Conservation (phyloP, 1,284 basidiomycete species). For the Hypsizygus ulmarius region DNA sequence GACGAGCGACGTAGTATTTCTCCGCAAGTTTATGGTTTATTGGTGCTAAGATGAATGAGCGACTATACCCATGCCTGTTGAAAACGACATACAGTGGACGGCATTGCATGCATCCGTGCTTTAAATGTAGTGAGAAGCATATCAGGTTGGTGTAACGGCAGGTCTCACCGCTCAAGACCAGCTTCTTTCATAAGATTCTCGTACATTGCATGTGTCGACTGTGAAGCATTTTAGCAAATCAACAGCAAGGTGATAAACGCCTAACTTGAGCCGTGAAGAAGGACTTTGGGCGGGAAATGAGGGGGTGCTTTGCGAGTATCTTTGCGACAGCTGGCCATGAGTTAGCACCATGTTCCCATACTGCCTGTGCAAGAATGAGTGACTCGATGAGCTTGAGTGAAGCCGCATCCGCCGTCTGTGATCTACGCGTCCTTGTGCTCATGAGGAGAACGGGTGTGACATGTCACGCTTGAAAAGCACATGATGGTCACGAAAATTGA, state of each 20-base stretch:
- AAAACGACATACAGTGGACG: constrained; percentile 36
- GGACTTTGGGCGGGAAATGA: constrained; percentile 58
- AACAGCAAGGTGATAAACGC: constrained; percentile 12
- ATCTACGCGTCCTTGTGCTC: constrained; percentile 15
- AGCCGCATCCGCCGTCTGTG: background rate
- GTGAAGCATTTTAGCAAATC: constrained; percentile 16
- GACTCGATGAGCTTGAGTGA: constrained; percentile 54
- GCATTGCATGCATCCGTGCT: constrained; percentile 42
- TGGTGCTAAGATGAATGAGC: constrained; percentile 29
- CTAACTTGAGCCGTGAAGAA: constrained; percentile 68
- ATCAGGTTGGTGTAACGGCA: constrained; percentile 10
- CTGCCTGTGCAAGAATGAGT: constrained; percentile 80
- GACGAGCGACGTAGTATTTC: constrained; percentile 66
- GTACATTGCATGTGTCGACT: constrained; percentile 72
- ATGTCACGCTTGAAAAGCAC: background rate
- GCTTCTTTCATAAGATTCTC: constrained; percentile 66
- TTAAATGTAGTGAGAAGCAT: constrained; percentile 9
- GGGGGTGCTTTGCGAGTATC: constrained; percentile 64
- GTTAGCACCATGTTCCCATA: constrained; percentile 78
- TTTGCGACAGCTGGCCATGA: constrained; percentile 72
- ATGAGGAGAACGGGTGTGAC: constrained; percentile 3
- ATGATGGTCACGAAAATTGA: constrained; percentile 4
- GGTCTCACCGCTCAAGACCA: constrained; percentile 60
- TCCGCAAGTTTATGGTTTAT: constrained; percentile 68
- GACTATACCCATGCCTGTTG: background rate